phyloP scores from a whole-genome alignment of 139 green algal species.

The Auxenochlorella protothecoides region DNA sequence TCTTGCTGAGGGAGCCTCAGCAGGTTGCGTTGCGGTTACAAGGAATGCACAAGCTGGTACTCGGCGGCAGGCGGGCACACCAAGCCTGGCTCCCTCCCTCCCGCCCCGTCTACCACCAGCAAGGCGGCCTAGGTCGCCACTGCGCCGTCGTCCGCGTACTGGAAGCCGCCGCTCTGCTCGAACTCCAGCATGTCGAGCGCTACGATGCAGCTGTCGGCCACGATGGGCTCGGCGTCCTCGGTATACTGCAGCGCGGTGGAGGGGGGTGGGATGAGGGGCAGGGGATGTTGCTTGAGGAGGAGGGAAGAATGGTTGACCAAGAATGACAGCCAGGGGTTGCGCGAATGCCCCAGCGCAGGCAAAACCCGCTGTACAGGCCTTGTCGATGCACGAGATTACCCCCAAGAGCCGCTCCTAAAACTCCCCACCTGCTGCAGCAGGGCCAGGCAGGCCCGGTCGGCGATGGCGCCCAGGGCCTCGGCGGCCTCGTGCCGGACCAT shows the following conservation, averaged over 20 bases:
- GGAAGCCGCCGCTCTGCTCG: conserved; percentile 68
- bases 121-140: too few species aligned
- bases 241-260: conserved; percentile 24
- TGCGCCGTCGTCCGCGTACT: conserved; percentile 56
- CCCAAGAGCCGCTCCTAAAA: too few species aligned
- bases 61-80: too few species aligned
- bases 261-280: too few species aligned
- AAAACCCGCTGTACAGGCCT: not conserved
- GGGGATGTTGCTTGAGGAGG: too few species aligned
- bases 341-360: not conserved
- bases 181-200: conserved; percentile 89
- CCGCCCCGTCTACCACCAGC: too few species aligned
- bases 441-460: conserved; percentile 31
- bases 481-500: conserved; percentile 98
- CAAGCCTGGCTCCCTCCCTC: too few species aligned
- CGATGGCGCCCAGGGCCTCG: conserved; percentile 86
- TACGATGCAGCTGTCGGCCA: conserved; percentile 89
- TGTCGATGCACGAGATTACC: too few species aligned
- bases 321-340: not conserved
- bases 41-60: too few species aligned
- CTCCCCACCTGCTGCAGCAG: conserved; percentile 44
- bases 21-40: too few species aligned
- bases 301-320: not conserved
- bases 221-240: conserved; percentile 75
- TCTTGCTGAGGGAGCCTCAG: too few species aligned